A percentile compares a stretch with the other conserved stretches of the same genome.
Conservation (phyloP, 2,329 filamentous ascomycete species). For the Didymella pomorum region DNA sequence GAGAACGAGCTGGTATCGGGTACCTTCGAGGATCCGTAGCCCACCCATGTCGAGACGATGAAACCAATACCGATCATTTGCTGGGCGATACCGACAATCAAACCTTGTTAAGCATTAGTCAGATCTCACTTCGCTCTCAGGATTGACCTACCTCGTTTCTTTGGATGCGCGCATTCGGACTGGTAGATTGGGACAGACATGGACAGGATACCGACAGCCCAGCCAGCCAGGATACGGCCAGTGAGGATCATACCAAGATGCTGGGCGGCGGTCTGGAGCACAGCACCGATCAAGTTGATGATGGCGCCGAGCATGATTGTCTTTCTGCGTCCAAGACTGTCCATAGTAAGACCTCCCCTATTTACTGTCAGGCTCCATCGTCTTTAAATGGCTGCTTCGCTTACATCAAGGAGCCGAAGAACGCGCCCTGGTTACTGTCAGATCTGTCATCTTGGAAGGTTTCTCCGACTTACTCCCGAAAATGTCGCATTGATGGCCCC, state of each 20-base stretch:
- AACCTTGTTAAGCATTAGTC: constrained; percentile 34
- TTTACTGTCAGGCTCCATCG: not conserved
- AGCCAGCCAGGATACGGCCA: constrained; percentile 66
- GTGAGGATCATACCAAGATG: constrained; percentile 65
- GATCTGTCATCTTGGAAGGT: not conserved
- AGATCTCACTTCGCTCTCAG: constrained; percentile 1
- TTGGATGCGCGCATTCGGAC: constrained; percentile 67
- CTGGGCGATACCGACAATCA: constrained; percentile 65
- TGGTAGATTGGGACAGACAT: constrained; percentile 71
- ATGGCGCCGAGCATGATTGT: constrained; percentile 68
- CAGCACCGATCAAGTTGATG: constrained; percentile 66
- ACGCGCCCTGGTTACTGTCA: constrained; percentile 52
- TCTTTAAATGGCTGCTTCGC: constrained; percentile 2
- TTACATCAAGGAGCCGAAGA: constrained; percentile 62
- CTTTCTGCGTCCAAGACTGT: constrained; percentile 66
- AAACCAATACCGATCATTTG: constrained; percentile 67
- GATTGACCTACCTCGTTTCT: constrained; percentile 58
- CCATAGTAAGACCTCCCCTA: constrained; percentile 65
- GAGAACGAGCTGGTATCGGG: constrained; percentile 49
- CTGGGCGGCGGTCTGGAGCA: constrained; percentile 66
- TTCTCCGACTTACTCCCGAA: constrained; percentile 48
- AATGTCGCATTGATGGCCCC: constrained; percentile 72
- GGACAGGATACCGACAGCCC: constrained; percentile 65
- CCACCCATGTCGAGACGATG: constrained; percentile 63
- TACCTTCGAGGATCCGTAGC: constrained; percentile 54